These are phyloP conservation scores for Suillus decipiens DNA, from an alignment of 768 basidiomycete species.

Conservation along the genomic window DNA sequence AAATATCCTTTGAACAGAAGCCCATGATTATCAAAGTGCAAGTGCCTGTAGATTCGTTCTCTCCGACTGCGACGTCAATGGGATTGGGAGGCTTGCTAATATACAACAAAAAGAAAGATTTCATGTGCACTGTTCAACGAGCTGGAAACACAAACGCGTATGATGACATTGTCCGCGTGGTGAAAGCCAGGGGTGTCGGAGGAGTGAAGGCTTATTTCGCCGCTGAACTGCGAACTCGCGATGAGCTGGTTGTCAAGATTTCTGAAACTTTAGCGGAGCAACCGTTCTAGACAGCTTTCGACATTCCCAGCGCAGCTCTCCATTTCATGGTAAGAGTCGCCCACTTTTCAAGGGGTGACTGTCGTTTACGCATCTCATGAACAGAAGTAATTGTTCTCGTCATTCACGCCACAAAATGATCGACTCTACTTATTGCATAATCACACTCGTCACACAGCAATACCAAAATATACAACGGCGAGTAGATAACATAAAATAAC, in stretches of 20 bases:
- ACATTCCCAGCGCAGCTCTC: neutral
- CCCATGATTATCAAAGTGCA: conserved; percentile 57
- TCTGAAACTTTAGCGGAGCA: conserved; percentile 57
- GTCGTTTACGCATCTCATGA: neutral
- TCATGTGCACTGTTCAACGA: conserved; percentile 45
- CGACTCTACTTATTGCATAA: neutral
- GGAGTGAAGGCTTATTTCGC: conserved; percentile 56
- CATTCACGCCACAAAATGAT: neutral
- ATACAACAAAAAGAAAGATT: conserved; percentile 56
- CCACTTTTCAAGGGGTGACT: neutral
- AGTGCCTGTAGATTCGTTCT: conserved; percentile 33
- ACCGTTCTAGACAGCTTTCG: conserved; percentile 39
- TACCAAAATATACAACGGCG: neutral
- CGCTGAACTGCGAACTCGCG: conserved; percentile 47
- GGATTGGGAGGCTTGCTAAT: conserved; percentile 37
- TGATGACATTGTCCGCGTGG: conserved; percentile 38
- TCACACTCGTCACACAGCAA: neutral
- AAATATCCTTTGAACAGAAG: conserved; percentile 37
- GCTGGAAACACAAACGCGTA: conserved; percentile 39
- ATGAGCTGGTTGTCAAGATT: conserved; percentile 52
- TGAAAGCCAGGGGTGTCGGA: conserved; percentile 43
- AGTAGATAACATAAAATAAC: conserved; percentile 5
- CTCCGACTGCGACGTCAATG: conserved; percentile 9
- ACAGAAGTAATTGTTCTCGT: conserved; percentile 1
- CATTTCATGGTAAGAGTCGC: neutral